phyloP scores from a whole-genome alignment of 2,329 filamentous ascomycete species.

The Penicillium verrucosum region DNA sequence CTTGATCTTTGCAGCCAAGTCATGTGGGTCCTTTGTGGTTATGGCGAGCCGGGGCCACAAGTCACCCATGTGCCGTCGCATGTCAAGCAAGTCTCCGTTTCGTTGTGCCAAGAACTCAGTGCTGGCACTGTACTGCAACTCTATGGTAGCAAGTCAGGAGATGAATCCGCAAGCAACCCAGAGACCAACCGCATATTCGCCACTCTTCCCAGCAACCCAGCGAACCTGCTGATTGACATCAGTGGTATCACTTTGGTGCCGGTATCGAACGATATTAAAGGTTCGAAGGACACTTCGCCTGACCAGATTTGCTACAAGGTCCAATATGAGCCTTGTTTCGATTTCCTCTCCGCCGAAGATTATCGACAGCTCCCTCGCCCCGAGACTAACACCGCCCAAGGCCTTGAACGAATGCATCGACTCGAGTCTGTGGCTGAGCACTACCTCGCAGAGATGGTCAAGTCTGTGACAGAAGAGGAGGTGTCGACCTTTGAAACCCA shows the following conservation, averaged over 20 bases:
- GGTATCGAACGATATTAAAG: constrained; percentile 16
- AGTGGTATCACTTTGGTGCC: constrained; percentile 16
- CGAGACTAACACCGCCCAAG: constrained; percentile 7
- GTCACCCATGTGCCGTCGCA: constrained; percentile 18
- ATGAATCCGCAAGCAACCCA: constrained; percentile 9
- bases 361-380: constrained; percentile 16
- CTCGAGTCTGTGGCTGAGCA: constrained; percentile 17
- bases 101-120: constrained; percentile 3
- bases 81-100: constrained; percentile 15
- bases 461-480: constrained; percentile 12
- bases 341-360: constrained; percentile 16
- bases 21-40: constrained; percentile 19
- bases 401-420: constrained; percentile 11
- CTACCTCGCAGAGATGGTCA: constrained; percentile 13
- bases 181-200: constrained; percentile 17
- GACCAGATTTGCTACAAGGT: constrained; percentile 20
- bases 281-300: constrained; percentile 12
- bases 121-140: constrained; percentile 13
- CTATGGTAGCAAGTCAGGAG: constrained; percentile 7
- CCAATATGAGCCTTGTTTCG: constrained; percentile 22
- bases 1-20: constrained; percentile 18
- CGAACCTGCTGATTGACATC: constrained; percentile 15
- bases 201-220: constrained; percentile 7
- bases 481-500: constrained; percentile 7
- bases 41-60: constrained; percentile 11